Percentiles rank a stretch among this genome's conserved stretches.
phyloP scores from a whole-genome alignment of 1,284 basidiomycete genomes.

The Tilletia setariae region DNA sequence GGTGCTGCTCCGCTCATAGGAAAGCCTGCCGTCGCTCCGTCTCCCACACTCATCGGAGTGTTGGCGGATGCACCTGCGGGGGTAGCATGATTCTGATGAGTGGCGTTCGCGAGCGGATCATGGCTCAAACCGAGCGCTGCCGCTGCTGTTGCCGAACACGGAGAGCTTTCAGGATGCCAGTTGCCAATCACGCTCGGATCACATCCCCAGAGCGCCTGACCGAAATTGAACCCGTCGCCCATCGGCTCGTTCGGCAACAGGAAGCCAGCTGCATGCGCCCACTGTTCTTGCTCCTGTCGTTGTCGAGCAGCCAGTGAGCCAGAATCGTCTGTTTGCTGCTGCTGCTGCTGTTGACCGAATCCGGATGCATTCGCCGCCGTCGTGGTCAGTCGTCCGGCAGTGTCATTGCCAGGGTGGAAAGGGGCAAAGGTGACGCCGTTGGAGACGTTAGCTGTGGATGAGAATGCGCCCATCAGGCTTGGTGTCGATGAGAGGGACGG shows the following conservation, averaged over 20 bases:
- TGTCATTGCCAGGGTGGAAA: conserved; percentile 12
- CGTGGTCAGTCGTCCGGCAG: conserved; percentile 3
- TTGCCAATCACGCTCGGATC: conserved; percentile 10
- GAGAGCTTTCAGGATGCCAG: conserved; percentile 1
- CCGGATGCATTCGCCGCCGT: background rate
- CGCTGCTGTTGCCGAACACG: background rate
- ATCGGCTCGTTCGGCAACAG: background rate
- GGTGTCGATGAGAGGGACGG: no score
- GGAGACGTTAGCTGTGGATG: no score
- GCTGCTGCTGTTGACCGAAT: background rate
- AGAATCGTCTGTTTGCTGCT: background rate
- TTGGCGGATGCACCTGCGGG: no score
- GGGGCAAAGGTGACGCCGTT: background rate
- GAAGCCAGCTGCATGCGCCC: conserved; percentile 6
- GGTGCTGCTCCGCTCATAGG: no score
- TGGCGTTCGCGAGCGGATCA: no score
- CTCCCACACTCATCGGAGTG: no score
- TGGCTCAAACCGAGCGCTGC: no score
- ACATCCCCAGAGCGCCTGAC: conserved; percentile 11
- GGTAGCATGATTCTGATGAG: no score
- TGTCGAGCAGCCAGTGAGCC: background rate
- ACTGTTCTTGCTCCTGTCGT: conserved; percentile 5
- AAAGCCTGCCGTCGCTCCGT: no score
- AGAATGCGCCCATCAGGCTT: no score
- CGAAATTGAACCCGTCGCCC: conserved; percentile 12